Evolutionary conservation across 768 basidiomycete species (phyloP), one percentile per base, ranked within the genome.

Genomic region (Strobilomyces echinocephalus): DNA sequence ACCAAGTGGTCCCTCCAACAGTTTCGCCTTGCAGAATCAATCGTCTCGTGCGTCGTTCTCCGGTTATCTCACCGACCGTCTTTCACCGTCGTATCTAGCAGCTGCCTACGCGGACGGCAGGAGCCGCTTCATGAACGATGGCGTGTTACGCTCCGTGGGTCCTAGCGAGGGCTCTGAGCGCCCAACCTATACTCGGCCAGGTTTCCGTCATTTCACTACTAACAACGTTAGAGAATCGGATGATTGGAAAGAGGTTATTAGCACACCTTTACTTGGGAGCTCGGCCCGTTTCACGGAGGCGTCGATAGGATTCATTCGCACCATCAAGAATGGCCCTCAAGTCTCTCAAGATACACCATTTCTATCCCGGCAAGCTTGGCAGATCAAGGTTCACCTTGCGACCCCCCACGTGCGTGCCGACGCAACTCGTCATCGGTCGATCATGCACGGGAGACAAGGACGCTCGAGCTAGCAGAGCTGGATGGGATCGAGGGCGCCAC

Each of bases 391-490:
- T 57, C 6, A 40, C 46, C 0, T 43, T 65, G 5, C 57, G 63
- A 10, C 50, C 56, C 9, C 60, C 63, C 0, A 21, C n/a, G 14
- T 63, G 59, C 48, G 21, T 53, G 20, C 46, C 62, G n/a, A 64
- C 60, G 4, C 60, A 60, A 2, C 63, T 64, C 39, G 15, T 38
- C n/a, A 49, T 64, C 49, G 46, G 52, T 2, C 51, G 44, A 3
- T 65, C 63, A 1, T 43, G 43, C 12, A 24, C 65, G 42, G 26
- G 51, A 18, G 63, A 64, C 49, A 52, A 53, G 42, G 1, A 47
- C 60, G 42, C 63, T 64, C 45, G 63, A 64, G 43, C 52, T 47
- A 4, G 63, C 65, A 8, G 52, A 48, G 38, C 36, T 64, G 1
- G 60, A 64, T 5, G 18, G 42, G 14, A 36, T 64, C 52, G 44